Percentiles rank a stretch among this genome's conserved stretches.
Evolutionary conservation across 1,284 basidiomycete species (phyloP).

Genomic region (Ceratobasidium papillatum): DNA sequence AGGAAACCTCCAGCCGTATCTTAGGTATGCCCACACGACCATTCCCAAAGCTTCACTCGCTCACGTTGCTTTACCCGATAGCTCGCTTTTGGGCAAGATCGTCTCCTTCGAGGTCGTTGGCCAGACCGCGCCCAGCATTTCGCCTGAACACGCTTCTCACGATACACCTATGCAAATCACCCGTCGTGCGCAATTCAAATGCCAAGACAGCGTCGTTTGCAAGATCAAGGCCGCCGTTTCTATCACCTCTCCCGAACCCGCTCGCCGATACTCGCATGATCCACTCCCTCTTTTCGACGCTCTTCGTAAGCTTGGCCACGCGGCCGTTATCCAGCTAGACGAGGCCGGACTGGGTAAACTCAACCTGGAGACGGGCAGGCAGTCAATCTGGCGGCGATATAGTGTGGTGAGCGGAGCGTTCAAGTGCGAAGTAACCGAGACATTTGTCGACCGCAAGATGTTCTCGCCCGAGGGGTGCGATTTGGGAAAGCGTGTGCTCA

Average conservation of each 20-base stretch:
- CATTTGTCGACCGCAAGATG: constrained; percentile 28
- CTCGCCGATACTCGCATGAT: constrained; percentile 4
- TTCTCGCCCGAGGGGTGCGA: constrained; percentile 20
- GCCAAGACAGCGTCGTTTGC: constrained; percentile 12
- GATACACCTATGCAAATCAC: constrained; percentile 22
- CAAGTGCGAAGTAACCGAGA: constrained; percentile 31
- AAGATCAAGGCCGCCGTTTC: constrained; percentile 25
- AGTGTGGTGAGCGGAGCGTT: constrained; percentile 29
- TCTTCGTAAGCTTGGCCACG: constrained; percentile 16
- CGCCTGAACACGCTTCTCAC: neutral
- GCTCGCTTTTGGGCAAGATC: constrained; percentile 21
- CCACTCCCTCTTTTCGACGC: constrained; percentile 30
- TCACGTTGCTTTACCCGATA: neutral
- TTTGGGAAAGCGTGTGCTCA: constrained; percentile 16
- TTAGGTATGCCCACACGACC: neutral
- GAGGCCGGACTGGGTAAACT: neutral
- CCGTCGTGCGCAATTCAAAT: constrained; percentile 22
- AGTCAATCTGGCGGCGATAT: constrained; percentile 30
- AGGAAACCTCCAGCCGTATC: constrained; percentile 25
- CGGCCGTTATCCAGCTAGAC: constrained; percentile 28
- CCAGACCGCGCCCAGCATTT: neutral
- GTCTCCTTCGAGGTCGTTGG: constrained; percentile 32
- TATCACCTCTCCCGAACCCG: constrained; percentile 10
- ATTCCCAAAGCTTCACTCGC: neutral
- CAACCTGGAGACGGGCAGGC: constrained; percentile 13